Conservation (phyloP, 345 rosid genomes). For the Boechera divaricarpa region DNA sequence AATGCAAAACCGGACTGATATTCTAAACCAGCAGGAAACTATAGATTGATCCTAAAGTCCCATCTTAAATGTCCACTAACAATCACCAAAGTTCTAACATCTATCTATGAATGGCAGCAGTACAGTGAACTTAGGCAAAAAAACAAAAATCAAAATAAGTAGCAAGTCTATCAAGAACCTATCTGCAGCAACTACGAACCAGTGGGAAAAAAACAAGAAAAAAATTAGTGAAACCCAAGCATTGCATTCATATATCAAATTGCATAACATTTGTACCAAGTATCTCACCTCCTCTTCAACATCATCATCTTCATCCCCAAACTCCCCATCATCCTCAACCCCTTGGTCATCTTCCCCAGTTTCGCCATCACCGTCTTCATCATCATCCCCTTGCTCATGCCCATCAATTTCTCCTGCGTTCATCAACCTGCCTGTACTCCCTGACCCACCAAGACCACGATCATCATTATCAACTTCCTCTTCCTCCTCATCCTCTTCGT, state of each 20-base stretch:
- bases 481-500: conserved; percentile 59
- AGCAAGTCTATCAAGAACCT: neutral
- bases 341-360: conserved; percentile 64
- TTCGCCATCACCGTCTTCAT: conserved; percentile 65
- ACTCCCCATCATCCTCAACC: conserved; percentile 53
- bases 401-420: conserved; percentile 79
- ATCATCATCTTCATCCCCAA: conserved; percentile 53
- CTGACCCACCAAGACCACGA: conserved; percentile 49
- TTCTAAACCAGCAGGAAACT: neutral
- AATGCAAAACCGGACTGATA: neutral
- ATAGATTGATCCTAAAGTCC: neutral
- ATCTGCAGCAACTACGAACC: neutral
- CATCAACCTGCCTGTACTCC: conserved; percentile 50
- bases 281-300: conserved; percentile 72
- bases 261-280: neutral
- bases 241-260: neutral
- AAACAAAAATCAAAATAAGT: neutral
- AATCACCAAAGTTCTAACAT: conserved; percentile 3
- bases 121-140: neutral
- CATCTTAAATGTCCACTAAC: neutral
- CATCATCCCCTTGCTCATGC: conserved; percentile 79
- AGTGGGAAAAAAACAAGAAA: neutral
- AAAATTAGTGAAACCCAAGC: neutral
- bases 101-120: neutral
- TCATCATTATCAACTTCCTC: conserved; percentile 68